A percentile compares a stretch with the other conserved stretches of the same genome.
These are phyloP conservation scores for Picochlorum sp. DNA, from an alignment of 139 green algal genomes.

Conservation along the genomic window DNA sequence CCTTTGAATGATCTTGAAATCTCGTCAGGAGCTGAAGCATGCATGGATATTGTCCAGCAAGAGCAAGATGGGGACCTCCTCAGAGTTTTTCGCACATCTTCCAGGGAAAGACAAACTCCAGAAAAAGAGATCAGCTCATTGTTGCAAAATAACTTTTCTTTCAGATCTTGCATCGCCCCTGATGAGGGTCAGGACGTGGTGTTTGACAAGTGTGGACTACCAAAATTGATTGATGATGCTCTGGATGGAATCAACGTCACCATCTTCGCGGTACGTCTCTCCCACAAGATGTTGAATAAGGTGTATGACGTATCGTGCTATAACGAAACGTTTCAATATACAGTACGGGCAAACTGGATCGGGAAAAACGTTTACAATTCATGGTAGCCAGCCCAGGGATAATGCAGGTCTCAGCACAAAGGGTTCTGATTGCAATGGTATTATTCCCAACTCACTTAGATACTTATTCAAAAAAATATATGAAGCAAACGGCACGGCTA, in stretches of 20 bases:
- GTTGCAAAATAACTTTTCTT: slow-evolving; percentile 26
- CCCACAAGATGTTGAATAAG: too few species aligned
- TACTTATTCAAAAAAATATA: slow-evolving; percentile 59
- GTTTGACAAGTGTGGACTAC: slow-evolving; percentile 40
- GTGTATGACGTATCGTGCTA: background rate
- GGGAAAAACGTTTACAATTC: slow-evolving; percentile 55
- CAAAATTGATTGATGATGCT: slow-evolving; percentile 72
- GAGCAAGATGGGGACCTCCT: background rate
- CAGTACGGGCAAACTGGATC: slow-evolving; percentile 56
- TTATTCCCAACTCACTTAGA: slow-evolving; percentile 49
- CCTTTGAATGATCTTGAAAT: slow-evolving; percentile 36
- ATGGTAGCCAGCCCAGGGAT: slow-evolving; percentile 12
- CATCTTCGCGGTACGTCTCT: slow-evolving; percentile 30
- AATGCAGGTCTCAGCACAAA: slow-evolving; percentile 34
- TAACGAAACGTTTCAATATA: slow-evolving; percentile 12
- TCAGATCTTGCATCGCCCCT: slow-evolving; percentile 35
- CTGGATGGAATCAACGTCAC: slow-evolving; percentile 75
- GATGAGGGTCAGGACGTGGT: slow-evolving; percentile 33
- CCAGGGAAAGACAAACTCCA: background rate
- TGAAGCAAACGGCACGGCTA: background rate
- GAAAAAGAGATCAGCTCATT: background rate
- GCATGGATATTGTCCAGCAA: background rate
- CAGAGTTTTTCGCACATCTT: background rate
- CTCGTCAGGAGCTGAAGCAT: slow-evolving; percentile 9
- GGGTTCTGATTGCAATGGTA: slow-evolving; percentile 49